Percentiles rank a stretch among this genome's conserved stretches.
These are phyloP conservation scores for Candida sp. DNA, from an alignment of 1,139 yeast species.

Conservation along the genomic window DNA sequence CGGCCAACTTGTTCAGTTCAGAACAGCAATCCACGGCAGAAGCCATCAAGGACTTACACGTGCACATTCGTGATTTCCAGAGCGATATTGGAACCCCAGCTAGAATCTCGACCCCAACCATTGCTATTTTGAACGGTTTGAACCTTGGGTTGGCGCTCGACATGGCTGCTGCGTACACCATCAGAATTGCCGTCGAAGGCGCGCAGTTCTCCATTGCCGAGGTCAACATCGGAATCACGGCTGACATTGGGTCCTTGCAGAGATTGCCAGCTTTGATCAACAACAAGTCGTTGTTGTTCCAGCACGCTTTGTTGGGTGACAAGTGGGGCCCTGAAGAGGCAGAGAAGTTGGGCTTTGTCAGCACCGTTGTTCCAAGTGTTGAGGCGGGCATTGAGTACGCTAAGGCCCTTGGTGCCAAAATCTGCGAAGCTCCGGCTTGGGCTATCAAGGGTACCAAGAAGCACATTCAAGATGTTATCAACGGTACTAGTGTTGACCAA, in stretches of 20 bases:
- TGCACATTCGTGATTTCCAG: conserved; percentile 62
- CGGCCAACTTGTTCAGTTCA: conserved; percentile 20
- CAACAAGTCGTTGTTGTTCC: conserved; percentile 63
- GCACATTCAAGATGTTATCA: conserved; percentile 55
- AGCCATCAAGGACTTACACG: conserved; percentile 29
- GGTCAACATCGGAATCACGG: conserved; percentile 75
- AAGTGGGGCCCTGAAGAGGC: conserved; percentile 62
- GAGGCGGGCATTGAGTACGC: conserved; percentile 57
- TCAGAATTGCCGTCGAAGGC: conserved; percentile 61
- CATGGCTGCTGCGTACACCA: conserved; percentile 59
- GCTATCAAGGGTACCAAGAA: conserved; percentile 73
- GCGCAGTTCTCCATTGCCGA: conserved; percentile 67
- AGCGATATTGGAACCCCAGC: conserved; percentile 52
- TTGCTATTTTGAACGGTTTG: conserved; percentile 50
- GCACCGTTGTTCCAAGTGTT: conserved; percentile 48
- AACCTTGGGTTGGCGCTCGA: conserved; percentile 72
- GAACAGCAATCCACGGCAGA: conserved; percentile 12
- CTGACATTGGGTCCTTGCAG: conserved; percentile 82
- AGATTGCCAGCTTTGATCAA: conserved; percentile 61
- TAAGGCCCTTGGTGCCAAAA: conserved; percentile 50
- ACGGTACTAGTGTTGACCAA: conserved; percentile 46
- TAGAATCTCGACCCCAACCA: conserved; percentile 52
- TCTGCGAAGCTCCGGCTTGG: conserved; percentile 55
- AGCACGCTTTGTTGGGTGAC: conserved; percentile 68
- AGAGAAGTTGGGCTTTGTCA: conserved; percentile 55